These are phyloP conservation scores for Termitomyces sp. DNA, from an alignment of 768 basidiomycete species.

Conservation along the genomic window DNA sequence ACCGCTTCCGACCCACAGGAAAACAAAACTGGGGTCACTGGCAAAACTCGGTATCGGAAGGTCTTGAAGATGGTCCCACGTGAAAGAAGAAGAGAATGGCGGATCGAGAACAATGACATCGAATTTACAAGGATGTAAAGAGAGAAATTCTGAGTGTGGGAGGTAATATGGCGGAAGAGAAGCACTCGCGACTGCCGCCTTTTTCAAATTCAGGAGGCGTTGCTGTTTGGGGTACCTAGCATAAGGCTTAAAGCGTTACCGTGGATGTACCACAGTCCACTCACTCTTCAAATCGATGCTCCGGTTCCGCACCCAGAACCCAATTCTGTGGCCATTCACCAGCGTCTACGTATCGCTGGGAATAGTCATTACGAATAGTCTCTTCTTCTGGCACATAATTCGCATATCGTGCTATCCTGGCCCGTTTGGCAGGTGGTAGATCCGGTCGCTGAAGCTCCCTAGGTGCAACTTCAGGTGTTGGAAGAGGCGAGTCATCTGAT, in stretches of 20 bases:
- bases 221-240: slow-evolving; percentile 92
- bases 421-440: slow-evolving; percentile 65
- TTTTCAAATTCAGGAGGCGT: slow-evolving; percentile 78
- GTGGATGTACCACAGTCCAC: slow-evolving; percentile 23
- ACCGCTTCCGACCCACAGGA: slow-evolving; percentile 94
- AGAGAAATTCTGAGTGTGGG: slow-evolving; percentile 48
- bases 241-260: slow-evolving; percentile 1
- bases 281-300: slow-evolving; percentile 91
- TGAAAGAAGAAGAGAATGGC: slow-evolving; percentile 79
- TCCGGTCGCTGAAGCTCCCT: slow-evolving; percentile 34
- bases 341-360: slow-evolving; percentile 82
- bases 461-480: slow-evolving; percentile 35
- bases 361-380: slow-evolving; percentile 94
- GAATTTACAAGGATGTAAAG: slow-evolving; percentile 67
- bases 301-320: slow-evolving; percentile 85
- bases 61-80: slow-evolving; percentile 80
- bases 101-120: slow-evolving; percentile 92
- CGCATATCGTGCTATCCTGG: slow-evolving; percentile 59
- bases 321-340: slow-evolving; percentile 95
- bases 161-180: slow-evolving; percentile 75
- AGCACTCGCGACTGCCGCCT: slow-evolving; percentile 63
- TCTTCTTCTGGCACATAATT: slow-evolving; percentile 95
- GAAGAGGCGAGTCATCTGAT: slow-evolving; percentile 38
- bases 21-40: slow-evolving; percentile 89
- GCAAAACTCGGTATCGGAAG: slow-evolving; percentile 80